Base-by-base conservation (phyloP, 2,329 filamentous ascomycete species). In the Penicillium hesseltinei region DNA sequence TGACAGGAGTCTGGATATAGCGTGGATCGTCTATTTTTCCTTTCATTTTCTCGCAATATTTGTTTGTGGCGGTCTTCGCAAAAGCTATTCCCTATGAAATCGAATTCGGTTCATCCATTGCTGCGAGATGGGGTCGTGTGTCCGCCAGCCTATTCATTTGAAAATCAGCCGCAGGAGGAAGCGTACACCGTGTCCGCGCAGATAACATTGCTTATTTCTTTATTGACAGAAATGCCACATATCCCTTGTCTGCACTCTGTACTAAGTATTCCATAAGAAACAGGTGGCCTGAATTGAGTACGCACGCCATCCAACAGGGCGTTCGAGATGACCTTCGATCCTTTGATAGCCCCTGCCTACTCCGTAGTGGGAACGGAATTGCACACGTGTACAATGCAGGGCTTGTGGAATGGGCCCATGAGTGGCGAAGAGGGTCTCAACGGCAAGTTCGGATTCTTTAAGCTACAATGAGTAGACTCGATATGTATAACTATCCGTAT, bases 301-400 rank as follows among this genome's bases (percentile, higher is more conserved):
- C 17, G 38, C 21, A 45, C 17, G 33, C 53, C 49, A 49, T 50
- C 33, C 50, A 55, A 27, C 39, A 59, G 29, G 40, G 50, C 46
- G 47, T 57, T 64, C 47, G 40, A 61, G 51, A 51, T 60, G 43
- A 23, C 25, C 13, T 49, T 59, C 25, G 13, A 57, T 51, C 21
- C 19, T 53, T 59, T 38, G 47, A 51, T 54, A 47, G 60, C 51
- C 54, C 50, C 27, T 53, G 36, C 4, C 19, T 17, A 15, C n/a
- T 15, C 17, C 27, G 13, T 46, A 46, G 29, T 21, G 7, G 25
- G 25, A 29, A 11, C 4, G 15, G 35, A 15, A 23, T n/a, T 25
- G 27, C 9, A 27, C 40, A 51, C 29, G 21, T 55, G 45, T 43
- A 44, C 15, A 19, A 33, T 40, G 15, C 40, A 49, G 44, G 31